Base-by-base conservation (phyloP, 345 rosid genomes). In the Rubroshorea leprosula region DNA sequence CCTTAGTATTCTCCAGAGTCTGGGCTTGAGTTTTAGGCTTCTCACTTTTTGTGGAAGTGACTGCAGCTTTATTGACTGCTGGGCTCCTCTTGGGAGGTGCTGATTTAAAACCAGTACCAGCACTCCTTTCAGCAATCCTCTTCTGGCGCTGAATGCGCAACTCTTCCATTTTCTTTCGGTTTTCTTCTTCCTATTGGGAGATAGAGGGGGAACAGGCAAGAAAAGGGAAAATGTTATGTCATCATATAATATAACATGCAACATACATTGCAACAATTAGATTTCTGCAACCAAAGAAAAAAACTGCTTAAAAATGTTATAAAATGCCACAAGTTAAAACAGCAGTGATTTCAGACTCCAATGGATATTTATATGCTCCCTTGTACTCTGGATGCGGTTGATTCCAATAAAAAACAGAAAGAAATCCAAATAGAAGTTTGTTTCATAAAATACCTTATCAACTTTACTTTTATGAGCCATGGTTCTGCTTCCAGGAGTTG, bases 61-160 rank as follows among this genome's bases (percentile, higher is more conserved):
- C 53, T 41, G 73, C 53, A 24, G 72, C 55, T 69, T 66, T 71
- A 20, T 52, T 77, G 13, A 66, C 75, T 2, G 58, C 52, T 0
- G 73, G 60, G 56, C 72, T 76, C 78, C 74, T 83, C 77, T 73
- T 80, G 59, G 84, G 23, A n/a, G 69, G 17, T 39, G 60, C 41
- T 5, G 79, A 39, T 65, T 52, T 47, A 62, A 57, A 12, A 60
- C 77, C 84, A 53, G 57, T 64, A 21, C 69, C 67, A 50, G 79
- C 46, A 70, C 94, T 87, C 83, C 88, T 89, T 75, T 80, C 94
- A 23, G 99, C 85, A 47, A 93, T 93, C 74, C 99, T 87, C 81
- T 81, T 87, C 79, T 87, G 97, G 48, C 99, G 82, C 68, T 85
- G 87, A 66, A 80, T 61, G 54, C 68, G 41, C 65, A 83, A 71